A percentile compares a stretch with the other conserved stretches of the same genome.
These are phyloP conservation scores for Geotrichum klebahnii DNA, from an alignment of 1,139 yeast genomes.

Conservation along the genomic window DNA sequence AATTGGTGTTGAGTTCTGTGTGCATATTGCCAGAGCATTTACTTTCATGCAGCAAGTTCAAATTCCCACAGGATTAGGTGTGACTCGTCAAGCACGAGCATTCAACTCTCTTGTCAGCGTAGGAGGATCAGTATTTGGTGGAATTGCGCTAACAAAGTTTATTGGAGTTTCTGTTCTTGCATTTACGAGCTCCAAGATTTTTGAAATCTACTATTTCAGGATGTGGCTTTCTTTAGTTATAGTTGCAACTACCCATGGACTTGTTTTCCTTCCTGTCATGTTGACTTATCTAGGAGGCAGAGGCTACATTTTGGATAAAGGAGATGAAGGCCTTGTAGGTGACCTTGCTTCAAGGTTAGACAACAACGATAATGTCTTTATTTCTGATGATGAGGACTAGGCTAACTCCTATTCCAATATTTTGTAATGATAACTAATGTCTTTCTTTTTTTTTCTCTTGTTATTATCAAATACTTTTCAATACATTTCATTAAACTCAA, in stretches of 20 bases:
- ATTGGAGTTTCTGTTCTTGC: slow-evolving; percentile 85
- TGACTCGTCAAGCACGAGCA: slow-evolving; percentile 42
- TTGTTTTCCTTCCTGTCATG: slow-evolving; percentile 71
- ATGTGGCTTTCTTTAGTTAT: slow-evolving; percentile 89
- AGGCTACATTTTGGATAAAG: slow-evolving; percentile 42
- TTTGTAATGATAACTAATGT: not conserved
- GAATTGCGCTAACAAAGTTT: slow-evolving; percentile 83
- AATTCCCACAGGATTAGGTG: slow-evolving; percentile 3
- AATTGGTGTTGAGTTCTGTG: slow-evolving; percentile 86
- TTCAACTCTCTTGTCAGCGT: slow-evolving; percentile 63
- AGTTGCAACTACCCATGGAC: slow-evolving; percentile 72
- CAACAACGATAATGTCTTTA: slow-evolving; percentile 8
- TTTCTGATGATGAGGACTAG: slow-evolving; percentile 12
- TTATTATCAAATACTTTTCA: not conserved
- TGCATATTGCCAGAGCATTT: slow-evolving; percentile 79
- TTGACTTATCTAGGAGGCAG: slow-evolving; percentile 63
- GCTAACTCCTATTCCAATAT: not conserved
- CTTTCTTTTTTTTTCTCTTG: not conserved
- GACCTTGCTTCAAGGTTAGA: slow-evolving; percentile 33
- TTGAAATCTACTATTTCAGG: slow-evolving; percentile 85
- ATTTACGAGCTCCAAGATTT: slow-evolving; percentile 79
- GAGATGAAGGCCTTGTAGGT: slow-evolving; percentile 36
- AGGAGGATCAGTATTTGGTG: slow-evolving; percentile 85
- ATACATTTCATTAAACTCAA: not conserved
- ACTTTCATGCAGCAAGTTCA: slow-evolving; percentile 42